phyloP scores from a whole-genome alignment of 176 grass and related monocot species.

The Phyllostachys edulis region DNA sequence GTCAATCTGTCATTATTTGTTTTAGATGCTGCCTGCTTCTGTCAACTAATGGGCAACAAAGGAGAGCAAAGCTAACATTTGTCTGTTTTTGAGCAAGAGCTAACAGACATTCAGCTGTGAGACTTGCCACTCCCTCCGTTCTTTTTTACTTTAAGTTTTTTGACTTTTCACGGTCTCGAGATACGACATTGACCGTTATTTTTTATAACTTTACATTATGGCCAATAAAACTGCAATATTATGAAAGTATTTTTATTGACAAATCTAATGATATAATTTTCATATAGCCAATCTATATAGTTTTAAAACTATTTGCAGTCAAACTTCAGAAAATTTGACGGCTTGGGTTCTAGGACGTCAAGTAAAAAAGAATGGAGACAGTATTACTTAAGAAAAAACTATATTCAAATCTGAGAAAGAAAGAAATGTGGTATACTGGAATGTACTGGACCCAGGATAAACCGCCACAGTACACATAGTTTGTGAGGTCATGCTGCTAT shows the following conservation, averaged over 20 bases:
- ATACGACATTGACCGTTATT: too few species aligned
- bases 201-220: too few species aligned
- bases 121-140: background rate
- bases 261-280: too few species aligned
- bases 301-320: too few species aligned
- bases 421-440: background rate
- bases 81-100: slow-evolving; percentile 1
- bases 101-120: background rate
- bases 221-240: too few species aligned
- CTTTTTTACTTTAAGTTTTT: too few species aligned
- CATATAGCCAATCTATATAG: too few species aligned
- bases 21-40: background rate
- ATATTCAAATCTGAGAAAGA: background rate
- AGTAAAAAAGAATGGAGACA: too few species aligned
- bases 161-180: too few species aligned
- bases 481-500: background rate
- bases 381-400: background rate
- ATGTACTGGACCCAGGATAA: background rate
- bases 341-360: too few species aligned
- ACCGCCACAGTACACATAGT: background rate
- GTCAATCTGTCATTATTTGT: background rate
- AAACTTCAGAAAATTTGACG: background rate
- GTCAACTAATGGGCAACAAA: background rate
- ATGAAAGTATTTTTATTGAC: too few species aligned
- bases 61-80: background rate